A percentile compares a stretch with the other conserved stretches of the same genome.
phyloP scores from a whole-genome alignment of 2,329 filamentous ascomycete genomes.

The Bipolaris oryzae region DNA sequence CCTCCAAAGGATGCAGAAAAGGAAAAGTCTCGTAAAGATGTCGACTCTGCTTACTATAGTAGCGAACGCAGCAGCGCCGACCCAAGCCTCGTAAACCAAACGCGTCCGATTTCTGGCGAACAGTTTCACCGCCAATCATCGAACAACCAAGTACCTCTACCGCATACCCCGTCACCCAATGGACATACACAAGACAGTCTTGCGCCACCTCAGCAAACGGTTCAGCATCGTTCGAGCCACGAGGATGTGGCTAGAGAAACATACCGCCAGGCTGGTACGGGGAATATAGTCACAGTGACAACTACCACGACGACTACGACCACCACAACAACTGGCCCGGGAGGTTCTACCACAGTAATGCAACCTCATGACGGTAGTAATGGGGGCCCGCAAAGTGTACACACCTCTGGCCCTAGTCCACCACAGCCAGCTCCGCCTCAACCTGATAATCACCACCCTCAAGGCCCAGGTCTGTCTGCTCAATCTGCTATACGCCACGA shows the following conservation, averaged over 20 bases:
- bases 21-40: slow-evolving; percentile 22
- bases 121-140: slow-evolving; percentile 27
- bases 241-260: slow-evolving; percentile 40
- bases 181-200: slow-evolving; percentile 16
- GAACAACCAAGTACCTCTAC: slow-evolving; percentile 23
- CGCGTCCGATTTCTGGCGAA: slow-evolving; percentile 37
- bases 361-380: slow-evolving; percentile 28
- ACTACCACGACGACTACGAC: slow-evolving; percentile 48
- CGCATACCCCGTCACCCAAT: slow-evolving; percentile 11
- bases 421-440: slow-evolving; percentile 37
- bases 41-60: slow-evolving; percentile 44
- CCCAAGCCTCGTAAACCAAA: slow-evolving; percentile 40
- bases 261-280: slow-evolving; percentile 40
- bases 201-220: slow-evolving; percentile 22
- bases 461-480: slow-evolving; percentile 19
- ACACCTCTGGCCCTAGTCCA: slow-evolving; percentile 43
- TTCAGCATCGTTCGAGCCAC: slow-evolving; percentile 26
- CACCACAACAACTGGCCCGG: slow-evolving; percentile 44
- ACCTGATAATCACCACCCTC: slow-evolving; percentile 19
- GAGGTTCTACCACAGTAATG: slow-evolving; percentile 43
- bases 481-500: slow-evolving; percentile 20
- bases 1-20: slow-evolving; percentile 17
- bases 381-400: slow-evolving; percentile 33
- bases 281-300: slow-evolving; percentile 44
- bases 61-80: slow-evolving; percentile 42